Evolutionary conservation across 2,329 filamentous ascomycete genomes (phyloP).

Genomic region (Colletotrichum musicola): DNA sequence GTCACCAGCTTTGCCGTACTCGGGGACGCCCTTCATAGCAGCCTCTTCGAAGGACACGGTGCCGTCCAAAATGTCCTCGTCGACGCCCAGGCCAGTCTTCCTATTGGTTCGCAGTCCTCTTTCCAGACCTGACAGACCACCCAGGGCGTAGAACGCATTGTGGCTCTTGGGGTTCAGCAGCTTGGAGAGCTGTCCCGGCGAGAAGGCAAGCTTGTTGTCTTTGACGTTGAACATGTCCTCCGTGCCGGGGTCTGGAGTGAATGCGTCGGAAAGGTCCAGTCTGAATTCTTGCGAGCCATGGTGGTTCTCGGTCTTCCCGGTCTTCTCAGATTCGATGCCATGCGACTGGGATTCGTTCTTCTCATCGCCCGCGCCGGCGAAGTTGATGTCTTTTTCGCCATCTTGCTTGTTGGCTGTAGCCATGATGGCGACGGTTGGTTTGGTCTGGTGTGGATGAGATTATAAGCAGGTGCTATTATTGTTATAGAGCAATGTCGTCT

Average conservation of each 20-base stretch:
- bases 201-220: constrained; percentile 79
- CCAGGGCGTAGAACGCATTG: constrained; percentile 79
- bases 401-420: constrained; percentile 16
- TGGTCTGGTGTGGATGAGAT: background rate
- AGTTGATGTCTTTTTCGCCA: constrained; percentile 24
- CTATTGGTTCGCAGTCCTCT: constrained; percentile 78
- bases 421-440: constrained; percentile 12
- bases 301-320: background rate
- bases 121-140: constrained; percentile 78
- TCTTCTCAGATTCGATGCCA: constrained; percentile 15
- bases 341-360: constrained; percentile 11
- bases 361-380: constrained; percentile 9
- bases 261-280: constrained; percentile 47
- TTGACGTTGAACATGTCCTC: constrained; percentile 77
- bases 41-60: constrained; percentile 77
- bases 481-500: background rate
- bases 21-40: constrained; percentile 51
- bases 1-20: constrained; percentile 50
- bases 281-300: constrained; percentile 35
- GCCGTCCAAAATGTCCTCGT: constrained; percentile 76
- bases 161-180: constrained; percentile 84
- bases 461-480: background rate
- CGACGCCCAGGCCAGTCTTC: constrained; percentile 74
- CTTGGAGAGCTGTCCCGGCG: constrained; percentile 80
- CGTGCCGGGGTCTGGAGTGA: constrained; percentile 72